Percentiles rank a stretch among this genome's conserved stretches.
Conservation (phyloP, 495 filamentous ascomycete species). For the Penicillium pulvis region DNA sequence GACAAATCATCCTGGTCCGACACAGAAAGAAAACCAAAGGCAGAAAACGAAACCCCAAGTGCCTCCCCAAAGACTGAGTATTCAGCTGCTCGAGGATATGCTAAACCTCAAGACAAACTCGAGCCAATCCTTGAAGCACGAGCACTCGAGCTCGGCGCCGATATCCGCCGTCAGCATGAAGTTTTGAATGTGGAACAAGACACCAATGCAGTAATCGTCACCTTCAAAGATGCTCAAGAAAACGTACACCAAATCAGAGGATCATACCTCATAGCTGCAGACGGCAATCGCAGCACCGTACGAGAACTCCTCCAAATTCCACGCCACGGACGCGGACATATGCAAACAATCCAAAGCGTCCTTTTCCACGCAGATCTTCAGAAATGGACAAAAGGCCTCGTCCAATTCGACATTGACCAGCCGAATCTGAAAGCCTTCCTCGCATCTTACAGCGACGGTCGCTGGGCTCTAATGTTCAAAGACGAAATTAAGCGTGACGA, state of each 20-base stretch:
- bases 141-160: conserved; percentile 32
- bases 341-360: conserved; percentile 42
- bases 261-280: conserved; percentile 37
- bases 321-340: conserved; percentile 31
- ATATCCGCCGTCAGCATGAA: conserved; percentile 26
- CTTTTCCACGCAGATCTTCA: conserved; percentile 37
- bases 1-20: conserved; percentile 30
- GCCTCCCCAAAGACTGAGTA: conserved; percentile 17
- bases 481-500: conserved; percentile 31
- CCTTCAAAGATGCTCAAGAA: conserved; percentile 13
- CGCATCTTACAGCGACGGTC: conserved; percentile 29
- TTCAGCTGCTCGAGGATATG: conserved; percentile 21
- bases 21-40: conserved; percentile 14
- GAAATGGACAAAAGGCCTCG: conserved; percentile 22
- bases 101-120: conserved; percentile 34
- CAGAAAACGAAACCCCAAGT: conserved; percentile 6
- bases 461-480: conserved; percentile 34
- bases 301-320: conserved; percentile 31
- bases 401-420: conserved; percentile 29
- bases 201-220: conserved; percentile 19
- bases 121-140: conserved; percentile 28
- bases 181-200: conserved; percentile 25
- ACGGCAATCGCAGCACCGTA: conserved; percentile 34
- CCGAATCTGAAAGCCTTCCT: conserved; percentile 26
- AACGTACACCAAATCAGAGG: conserved; percentile 15